Base-by-base conservation (phyloP, 164 flowering plant species). In the Tinospora cordifolia region DNA sequence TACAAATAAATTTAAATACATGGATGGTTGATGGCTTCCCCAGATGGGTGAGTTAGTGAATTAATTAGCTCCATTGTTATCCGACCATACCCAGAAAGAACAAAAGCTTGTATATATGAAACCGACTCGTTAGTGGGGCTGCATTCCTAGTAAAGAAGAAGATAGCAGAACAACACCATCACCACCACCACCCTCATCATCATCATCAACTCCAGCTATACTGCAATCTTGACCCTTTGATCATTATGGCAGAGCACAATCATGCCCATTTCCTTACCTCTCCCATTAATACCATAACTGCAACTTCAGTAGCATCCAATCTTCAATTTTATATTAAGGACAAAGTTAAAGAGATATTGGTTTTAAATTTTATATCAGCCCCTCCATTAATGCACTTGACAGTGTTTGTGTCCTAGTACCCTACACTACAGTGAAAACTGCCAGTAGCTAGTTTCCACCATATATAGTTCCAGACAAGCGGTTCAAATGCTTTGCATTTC, bases 211-310 rank as follows among this genome's bases (percentile, higher is more conserved):
- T 65, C 68, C 68, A 65, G 68, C 68, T 65, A 21, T 8, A 13
- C 46, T 65, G 27, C 44, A 39, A 41, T 65, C 24, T 27, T 39
- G 68, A 39, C 68, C 68, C 49, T 65, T 22, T 65, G 68, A 65
- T 39, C 68, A 65, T 65, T 65, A 65, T 39, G 25, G 15, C 41
- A 39, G 14, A 39, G 14, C 10, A 41, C 68, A 65, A 65, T 65
- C 68, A 65, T 65, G 44, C 68, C 11, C 68, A 39, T 54, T 22
- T 54, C 60, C 60, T 54, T 54, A 54, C 60, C n/a, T 65, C 68
- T n/a, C 68, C 24, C 49, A 8, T 39, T 17, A 39, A 8, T 65
- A 7, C 22, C 60, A 30, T 30, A 30, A 30, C 36, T 13, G 2
- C 68, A 65, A n/a, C 49, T n/a, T 22, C 66, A 25, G 19, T 30